Evolutionary conservation across 2,329 filamentous ascomycete genomes (phyloP).

Genomic region (Alternaria triticina): DNA sequence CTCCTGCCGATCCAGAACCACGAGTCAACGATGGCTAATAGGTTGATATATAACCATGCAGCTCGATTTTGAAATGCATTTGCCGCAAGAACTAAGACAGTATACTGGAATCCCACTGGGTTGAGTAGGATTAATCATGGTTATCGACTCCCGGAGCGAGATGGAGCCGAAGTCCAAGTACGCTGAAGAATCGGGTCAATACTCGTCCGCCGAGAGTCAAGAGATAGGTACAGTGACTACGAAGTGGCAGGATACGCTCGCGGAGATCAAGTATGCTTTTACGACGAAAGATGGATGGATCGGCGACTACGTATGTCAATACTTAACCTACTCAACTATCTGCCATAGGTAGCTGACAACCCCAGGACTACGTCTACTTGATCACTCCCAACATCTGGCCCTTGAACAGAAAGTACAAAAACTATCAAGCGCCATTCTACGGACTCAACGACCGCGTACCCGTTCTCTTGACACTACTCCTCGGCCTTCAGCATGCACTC

Average conservation of each 20-base stretch:
- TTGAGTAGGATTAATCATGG: background rate
- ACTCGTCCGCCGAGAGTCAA: slow-evolving; percentile 11
- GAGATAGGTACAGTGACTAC: slow-evolving; percentile 1
- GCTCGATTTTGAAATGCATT: background rate
- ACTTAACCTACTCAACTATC: background rate
- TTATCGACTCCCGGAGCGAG: background rate
- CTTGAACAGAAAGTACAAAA: slow-evolving; percentile 33
- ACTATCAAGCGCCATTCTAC: slow-evolving; percentile 36
- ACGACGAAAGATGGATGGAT: slow-evolving; percentile 49
- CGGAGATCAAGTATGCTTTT: slow-evolving; percentile 40
- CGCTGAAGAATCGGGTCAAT: slow-evolving; percentile 3
- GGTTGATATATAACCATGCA: background rate
- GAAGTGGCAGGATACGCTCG: slow-evolving; percentile 15
- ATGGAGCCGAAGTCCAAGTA: slow-evolving; percentile 2
- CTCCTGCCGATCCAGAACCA: background rate
- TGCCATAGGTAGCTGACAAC: background rate
- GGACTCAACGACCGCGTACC: slow-evolving; percentile 34
- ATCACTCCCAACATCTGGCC: slow-evolving; percentile 31
- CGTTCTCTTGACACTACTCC: slow-evolving; percentile 32
- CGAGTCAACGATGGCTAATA: background rate
- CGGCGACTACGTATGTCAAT: slow-evolving; percentile 46
- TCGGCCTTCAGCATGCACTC: slow-evolving; percentile 40
- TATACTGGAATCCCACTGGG: background rate
- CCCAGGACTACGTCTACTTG: slow-evolving; percentile 46
- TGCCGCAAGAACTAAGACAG: background rate